Evolutionary conservation across 257 asterid species (phyloP), one percentile per base, ranked within the genome.

Genomic region (Capsicum chinense): DNA sequence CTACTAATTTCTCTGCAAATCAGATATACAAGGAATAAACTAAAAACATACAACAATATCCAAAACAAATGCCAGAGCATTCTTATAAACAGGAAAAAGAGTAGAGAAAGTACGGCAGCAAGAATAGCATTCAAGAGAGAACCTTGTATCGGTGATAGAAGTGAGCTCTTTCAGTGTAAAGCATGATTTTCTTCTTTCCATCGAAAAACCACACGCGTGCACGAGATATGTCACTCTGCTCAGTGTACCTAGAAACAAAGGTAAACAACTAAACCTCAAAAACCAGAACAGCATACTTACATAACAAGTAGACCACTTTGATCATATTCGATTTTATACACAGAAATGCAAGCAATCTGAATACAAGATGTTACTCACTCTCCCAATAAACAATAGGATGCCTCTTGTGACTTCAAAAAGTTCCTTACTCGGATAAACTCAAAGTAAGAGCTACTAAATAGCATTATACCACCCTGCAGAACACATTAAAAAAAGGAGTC

Each of bases 81-180:
- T 21, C 64, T 52, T 26, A 16, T 1, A 54, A 54, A 63, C 48
- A 76, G 15, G 64, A 1, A 74, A 74, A 74, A 21, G 10, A 76
- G 62, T 13, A 21, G 48, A 54, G 44, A 52, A 52, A 52, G 47
- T 15, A 76, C 52, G 63, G 21, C 21, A 76, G 48, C 81, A 26
- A 3, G 9, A 26, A 52, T 52, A 76, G 21, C 7, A 76, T 52
- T 68, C 44, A 81, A 33, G 84, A 16, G 76, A 84, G 85, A 70
- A 96, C 98, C 98, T 96, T 96, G 91, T 96, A 96, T 93, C 99
- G 88, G 90, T 91, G 95, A 89, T 93, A 96, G 93, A 94, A 96
- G 88, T 96, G 98, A 89, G 98, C 95, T 90, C 99, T 92, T 90
- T 96, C 99, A 3, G 98, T 92, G 90, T 96, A 96, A 70, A 96